Evolutionary conservation across 2,329 filamentous ascomycete species (phyloP).

Genomic region (Stemphylium beticola): DNA sequence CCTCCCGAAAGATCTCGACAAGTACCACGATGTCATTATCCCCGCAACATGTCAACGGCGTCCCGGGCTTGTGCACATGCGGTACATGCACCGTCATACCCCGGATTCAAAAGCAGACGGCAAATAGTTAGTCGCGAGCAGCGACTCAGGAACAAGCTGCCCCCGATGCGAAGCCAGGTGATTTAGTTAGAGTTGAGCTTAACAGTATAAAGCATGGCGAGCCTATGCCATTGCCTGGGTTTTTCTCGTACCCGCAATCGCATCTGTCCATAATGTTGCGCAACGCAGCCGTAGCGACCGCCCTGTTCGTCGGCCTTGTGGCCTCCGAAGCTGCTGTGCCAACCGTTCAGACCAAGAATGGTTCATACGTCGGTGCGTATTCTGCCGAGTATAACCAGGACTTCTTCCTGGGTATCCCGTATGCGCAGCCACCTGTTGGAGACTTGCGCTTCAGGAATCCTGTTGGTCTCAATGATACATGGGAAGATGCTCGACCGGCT

Average conservation of each 20-base stretch:
- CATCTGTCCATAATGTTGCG: conserved; percentile 21
- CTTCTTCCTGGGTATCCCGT: conserved; percentile 59
- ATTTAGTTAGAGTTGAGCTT: background rate
- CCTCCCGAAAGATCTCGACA: conserved; percentile 1
- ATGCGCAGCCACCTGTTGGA: conserved; percentile 46
- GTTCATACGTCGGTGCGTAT: conserved; percentile 50
- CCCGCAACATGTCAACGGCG: conserved; percentile 6
- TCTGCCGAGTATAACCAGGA: conserved; percentile 52
- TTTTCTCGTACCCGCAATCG: background rate
- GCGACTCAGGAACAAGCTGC: background rate
- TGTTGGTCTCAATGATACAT: conserved; percentile 53
- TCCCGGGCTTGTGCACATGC: conserved; percentile 7
- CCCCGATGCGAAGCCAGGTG: background rate
- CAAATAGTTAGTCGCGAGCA: conserved; percentile 7
- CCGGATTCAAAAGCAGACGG: conserved; percentile 8
- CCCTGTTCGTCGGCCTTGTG: conserved; percentile 21
- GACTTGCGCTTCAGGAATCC: conserved; percentile 60
- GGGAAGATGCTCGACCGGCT: conserved; percentile 46
- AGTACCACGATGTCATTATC: conserved; percentile 12
- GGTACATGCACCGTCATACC: conserved; percentile 5
- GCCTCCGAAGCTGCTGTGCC: conserved; percentile 29
- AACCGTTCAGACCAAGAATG: conserved; percentile 51
- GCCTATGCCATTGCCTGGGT: background rate
- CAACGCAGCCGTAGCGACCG: conserved; percentile 14
- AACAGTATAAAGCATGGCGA: conserved; percentile 14